These are phyloP conservation scores for Fusarium guadeloupense DNA, from an alignment of 2,329 filamentous ascomycete genomes.

Conservation along the genomic window DNA sequence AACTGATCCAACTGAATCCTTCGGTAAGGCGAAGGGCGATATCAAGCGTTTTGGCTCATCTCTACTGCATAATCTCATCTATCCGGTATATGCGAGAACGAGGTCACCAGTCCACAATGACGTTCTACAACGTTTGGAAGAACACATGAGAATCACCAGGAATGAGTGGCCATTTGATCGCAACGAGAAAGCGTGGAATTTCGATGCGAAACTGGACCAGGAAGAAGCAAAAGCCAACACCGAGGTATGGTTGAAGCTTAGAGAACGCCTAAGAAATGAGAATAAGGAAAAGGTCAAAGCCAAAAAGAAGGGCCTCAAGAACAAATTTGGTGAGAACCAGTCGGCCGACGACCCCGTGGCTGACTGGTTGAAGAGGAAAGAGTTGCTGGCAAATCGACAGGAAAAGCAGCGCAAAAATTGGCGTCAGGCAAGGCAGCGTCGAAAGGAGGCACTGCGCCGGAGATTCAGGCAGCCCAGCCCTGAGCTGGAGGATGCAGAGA, in stretches of 20 bases:
- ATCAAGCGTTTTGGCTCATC: conserved; percentile 40
- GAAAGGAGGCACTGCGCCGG: neutral
- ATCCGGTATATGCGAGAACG: conserved; percentile 8
- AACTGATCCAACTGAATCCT: neutral
- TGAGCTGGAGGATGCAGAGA: neutral
- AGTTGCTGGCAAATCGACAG: conserved; percentile 2
- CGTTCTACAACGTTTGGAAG: conserved; percentile 9
- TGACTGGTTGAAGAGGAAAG: neutral
- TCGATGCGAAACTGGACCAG: neutral
- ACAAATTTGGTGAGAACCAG: neutral
- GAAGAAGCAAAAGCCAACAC: neutral
- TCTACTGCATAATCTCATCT: conserved; percentile 23
- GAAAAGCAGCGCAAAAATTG: neutral
- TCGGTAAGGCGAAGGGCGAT: conserved; percentile 33
- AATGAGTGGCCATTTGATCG: conserved; percentile 14
- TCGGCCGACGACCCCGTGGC: neutral
- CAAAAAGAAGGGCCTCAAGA: neutral
- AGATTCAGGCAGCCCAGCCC: neutral
- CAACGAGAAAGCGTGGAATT: conserved; percentile 7
- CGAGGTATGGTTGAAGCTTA: too few species aligned
- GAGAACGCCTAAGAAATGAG: neutral
- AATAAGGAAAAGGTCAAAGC: neutral
- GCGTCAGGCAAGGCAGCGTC: neutral
- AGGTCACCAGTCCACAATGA: neutral
- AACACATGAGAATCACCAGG: conserved; percentile 13